Base-by-base conservation (phyloP, 139 green algal genomes). In the Tetradesmus lagerheimii region DNA sequence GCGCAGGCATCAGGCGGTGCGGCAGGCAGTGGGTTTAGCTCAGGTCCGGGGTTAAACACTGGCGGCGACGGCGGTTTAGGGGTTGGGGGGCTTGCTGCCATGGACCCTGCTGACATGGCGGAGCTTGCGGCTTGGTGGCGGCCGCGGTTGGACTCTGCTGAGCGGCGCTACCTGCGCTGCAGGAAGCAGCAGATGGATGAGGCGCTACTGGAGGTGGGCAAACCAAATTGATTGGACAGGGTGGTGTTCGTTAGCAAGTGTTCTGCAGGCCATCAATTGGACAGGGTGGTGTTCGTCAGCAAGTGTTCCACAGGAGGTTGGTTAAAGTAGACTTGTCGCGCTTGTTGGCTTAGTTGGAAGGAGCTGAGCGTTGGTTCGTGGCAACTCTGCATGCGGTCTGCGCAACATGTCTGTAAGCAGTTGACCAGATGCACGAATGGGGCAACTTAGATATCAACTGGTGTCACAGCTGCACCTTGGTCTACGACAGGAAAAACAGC, bases 111-210 rank as follows among this genome's bases (percentile, higher is more conserved):
- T 84, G 41, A 89, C 31, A 12, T 89, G 71, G 85, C 74, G 18
- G 85, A 89, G 85, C 53, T 74, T 12, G 85, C 85, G 29, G 25
- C 37, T 12, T 82, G 47, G 43, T 83, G 85, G 87, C 75, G 82
- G 80, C 88, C 88, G 15, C 31, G 82, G 31, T 43, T 91, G 64
- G 43, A 88, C 67, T 80, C 43, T 74, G 89, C 74, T 31, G 89
- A 92, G 74, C 57, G 47, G 43, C 20, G 38, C 29, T 92, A 92
- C 74, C 82, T 92, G 67, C 50, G 75, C 14, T 41, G 39, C 23
- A 50, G 89, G 31, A 86, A 85, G 71, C 71, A 89, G 71, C 67
- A 92, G 43, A 84, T 92, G 81, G 89, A 89, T 53, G 82, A 85
- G 39, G 89, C 89, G 2, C 89, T 92, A 66, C 80, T 91, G 64